A percentile compares a stretch with the other conserved stretches of the same genome.
Evolutionary conservation across 2,329 filamentous ascomycete genomes (phyloP).

Genomic region (Fusarium sp.): DNA sequence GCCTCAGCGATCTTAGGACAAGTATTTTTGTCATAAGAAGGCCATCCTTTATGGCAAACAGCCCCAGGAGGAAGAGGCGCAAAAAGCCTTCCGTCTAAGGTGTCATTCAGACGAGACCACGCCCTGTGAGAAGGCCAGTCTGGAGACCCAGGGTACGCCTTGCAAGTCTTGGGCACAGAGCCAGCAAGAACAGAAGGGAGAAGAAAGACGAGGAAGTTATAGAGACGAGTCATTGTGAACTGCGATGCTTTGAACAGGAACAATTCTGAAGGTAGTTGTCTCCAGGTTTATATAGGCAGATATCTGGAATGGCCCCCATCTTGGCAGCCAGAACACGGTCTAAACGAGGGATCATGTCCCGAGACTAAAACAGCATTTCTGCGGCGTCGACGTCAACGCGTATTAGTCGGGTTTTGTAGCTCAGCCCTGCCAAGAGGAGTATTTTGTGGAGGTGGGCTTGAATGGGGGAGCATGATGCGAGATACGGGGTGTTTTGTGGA

Average conservation of each 20-base stretch:
- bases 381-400: not conserved
- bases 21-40: slow-evolving; percentile 35
- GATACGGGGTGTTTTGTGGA: slow-evolving; percentile 1
- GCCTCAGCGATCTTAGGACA: slow-evolving; percentile 43
- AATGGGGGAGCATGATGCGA: slow-evolving; percentile 1
- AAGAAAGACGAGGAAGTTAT: not conserved
- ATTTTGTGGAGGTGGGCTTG: slow-evolving; percentile 18
- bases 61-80: slow-evolving; percentile 50
- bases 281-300: slow-evolving; percentile 9
- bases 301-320: not conserved
- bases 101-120: slow-evolving; percentile 59
- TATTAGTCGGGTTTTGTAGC: slow-evolving; percentile 23
- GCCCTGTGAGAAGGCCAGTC: slow-evolving; percentile 57
- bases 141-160: slow-evolving; percentile 55
- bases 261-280: fast-evolving
- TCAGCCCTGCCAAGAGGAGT: slow-evolving; percentile 24
- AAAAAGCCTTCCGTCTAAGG: slow-evolving; percentile 54
- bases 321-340: not conserved
- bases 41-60: slow-evolving; percentile 43
- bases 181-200: not conserved
- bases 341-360: slow-evolving; percentile 23
- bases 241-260: not conserved
- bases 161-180: slow-evolving; percentile 48
- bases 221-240: slow-evolving; percentile 13
- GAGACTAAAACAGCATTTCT: slow-evolving; percentile 14